phyloP scores from a whole-genome alignment of 495 filamentous ascomycete species.

The Lophiotrema nucula region DNA sequence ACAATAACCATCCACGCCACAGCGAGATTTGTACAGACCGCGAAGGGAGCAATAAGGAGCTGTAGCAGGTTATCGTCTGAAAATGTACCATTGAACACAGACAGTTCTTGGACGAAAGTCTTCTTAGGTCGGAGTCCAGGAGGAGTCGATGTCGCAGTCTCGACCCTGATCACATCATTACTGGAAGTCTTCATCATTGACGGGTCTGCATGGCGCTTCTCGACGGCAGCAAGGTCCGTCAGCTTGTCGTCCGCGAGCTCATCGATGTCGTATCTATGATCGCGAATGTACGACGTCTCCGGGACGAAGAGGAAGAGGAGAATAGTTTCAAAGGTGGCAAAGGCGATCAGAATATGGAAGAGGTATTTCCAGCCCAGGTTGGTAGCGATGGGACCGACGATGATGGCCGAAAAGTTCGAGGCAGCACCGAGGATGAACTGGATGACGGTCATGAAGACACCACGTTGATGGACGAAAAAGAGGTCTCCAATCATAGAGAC shows the following conservation, averaged over 20 bases:
- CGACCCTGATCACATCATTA: constrained; percentile 10
- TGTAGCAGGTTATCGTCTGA: constrained; percentile 32
- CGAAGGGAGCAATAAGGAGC: constrained; percentile 29
- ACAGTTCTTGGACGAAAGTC: constrained; percentile 31
- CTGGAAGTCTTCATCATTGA: neutral
- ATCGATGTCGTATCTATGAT: constrained; percentile 31
- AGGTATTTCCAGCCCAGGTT: constrained; percentile 34
- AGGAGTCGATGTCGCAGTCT: constrained; percentile 6
- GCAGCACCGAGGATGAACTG: constrained; percentile 31
- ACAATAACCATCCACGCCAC: constrained; percentile 32
- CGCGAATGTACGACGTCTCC: constrained; percentile 31
- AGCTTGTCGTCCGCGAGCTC: constrained; percentile 27
- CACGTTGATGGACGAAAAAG: constrained; percentile 36
- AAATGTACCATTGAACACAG: constrained; percentile 25
- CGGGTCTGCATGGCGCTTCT: constrained; percentile 11
- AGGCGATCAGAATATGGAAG: constrained; percentile 35
- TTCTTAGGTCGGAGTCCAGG: constrained; percentile 25
- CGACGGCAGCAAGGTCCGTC: constrained; percentile 18
- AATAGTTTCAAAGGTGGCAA: constrained; percentile 20
- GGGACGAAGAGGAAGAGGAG: constrained; percentile 31
- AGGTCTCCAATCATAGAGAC: constrained; percentile 31
- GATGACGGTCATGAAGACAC: constrained; percentile 26
- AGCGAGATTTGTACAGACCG: constrained; percentile 26
- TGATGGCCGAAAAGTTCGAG: constrained; percentile 29
- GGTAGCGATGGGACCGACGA: constrained; percentile 30